A percentile compares a stretch with the other conserved stretches of the same genome.
Evolutionary conservation across 768 basidiomycete genomes (phyloP).

Genomic region (Dacryopinax spathularia): DNA sequence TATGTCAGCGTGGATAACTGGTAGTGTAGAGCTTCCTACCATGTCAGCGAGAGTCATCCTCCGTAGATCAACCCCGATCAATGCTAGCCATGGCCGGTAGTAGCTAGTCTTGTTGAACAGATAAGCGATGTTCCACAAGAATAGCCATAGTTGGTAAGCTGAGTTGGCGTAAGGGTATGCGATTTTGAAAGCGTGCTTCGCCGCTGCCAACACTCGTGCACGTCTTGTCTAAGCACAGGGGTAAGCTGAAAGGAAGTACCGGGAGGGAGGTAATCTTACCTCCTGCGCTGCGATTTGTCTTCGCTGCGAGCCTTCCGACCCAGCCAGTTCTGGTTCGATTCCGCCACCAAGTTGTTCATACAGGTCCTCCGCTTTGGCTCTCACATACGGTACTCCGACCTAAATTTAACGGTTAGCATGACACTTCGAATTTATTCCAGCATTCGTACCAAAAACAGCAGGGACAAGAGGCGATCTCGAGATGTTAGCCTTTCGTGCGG

Average conservation of each 20-base stretch:
- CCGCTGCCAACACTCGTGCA: slow-evolving; percentile 28
- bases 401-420: slow-evolving; percentile 21
- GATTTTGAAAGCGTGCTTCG: slow-evolving; percentile 42
- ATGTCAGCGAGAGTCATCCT: slow-evolving; percentile 67
- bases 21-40: slow-evolving; percentile 31
- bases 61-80: slow-evolving; percentile 71
- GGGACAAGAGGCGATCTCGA: slow-evolving; percentile 57
- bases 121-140: slow-evolving; percentile 76
- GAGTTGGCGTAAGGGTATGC: slow-evolving; percentile 74
- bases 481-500: slow-evolving; percentile 49
- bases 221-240: slow-evolving; percentile 10
- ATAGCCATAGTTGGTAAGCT: slow-evolving; percentile 63
- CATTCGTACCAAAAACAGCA: slow-evolving; percentile 71
- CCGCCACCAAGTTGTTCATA: slow-evolving; percentile 84
- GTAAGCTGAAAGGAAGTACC: not conserved
- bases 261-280: not conserved
- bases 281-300: not conserved
- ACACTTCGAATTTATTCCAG: no score
- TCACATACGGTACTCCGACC: slow-evolving; percentile 80
- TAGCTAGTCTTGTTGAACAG: slow-evolving; percentile 74
- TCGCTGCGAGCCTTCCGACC: slow-evolving; percentile 30
- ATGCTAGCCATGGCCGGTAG: slow-evolving; percentile 83
- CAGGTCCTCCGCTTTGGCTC: slow-evolving; percentile 79
- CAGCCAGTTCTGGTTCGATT: slow-evolving; percentile 44
- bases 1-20: not conserved